Evolutionary conservation across 176 grass and related monocot genomes (phyloP).

Genomic region (Phoenix dactylifera): DNA sequence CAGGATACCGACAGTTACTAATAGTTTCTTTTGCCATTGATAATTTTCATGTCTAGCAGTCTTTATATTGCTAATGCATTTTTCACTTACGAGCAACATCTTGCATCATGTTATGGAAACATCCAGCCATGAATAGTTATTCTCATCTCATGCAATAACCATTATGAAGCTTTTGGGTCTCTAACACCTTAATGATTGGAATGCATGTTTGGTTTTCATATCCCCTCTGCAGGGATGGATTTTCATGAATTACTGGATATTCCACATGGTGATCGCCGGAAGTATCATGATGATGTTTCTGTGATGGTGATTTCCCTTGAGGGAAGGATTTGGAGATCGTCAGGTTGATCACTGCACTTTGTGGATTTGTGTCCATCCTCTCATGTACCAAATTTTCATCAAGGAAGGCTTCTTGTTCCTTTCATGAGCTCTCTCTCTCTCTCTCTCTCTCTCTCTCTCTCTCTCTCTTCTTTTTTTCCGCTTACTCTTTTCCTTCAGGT

Average conservation of each 20-base stretch:
- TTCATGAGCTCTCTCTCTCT: constrained; percentile 12
- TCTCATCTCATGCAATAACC: too few relatives aligned
- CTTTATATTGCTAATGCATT: too few relatives aligned
- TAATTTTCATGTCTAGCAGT: too few relatives aligned
- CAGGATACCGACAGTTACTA: too few relatives aligned
- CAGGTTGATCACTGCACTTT: constrained; percentile 34
- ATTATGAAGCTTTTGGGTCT: not conserved
- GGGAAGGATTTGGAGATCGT: constrained; percentile 17
- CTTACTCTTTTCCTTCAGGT: constrained; percentile 19
- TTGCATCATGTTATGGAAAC: too few relatives aligned
- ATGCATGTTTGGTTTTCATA: constrained; percentile 1
- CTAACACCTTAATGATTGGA: too few relatives aligned
- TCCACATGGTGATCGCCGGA: constrained; percentile 12
- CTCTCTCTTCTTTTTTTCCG: constrained; percentile 13
- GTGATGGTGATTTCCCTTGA: constrained; percentile 15
- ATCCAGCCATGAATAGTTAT: too few relatives aligned
- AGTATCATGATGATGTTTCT: constrained; percentile 15
- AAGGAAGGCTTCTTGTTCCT: constrained; percentile 24
- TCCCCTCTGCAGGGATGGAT: constrained; percentile 13
- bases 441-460: not conserved
- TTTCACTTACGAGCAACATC: too few relatives aligned
- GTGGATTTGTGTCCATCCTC: constrained; percentile 32
- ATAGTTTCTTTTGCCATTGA: too few relatives aligned
- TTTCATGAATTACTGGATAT: constrained; percentile 16
- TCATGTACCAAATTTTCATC: constrained; percentile 20